Evolutionary conservation across 2,329 filamentous ascomycete genomes (phyloP), one percentile per base, ranked within the genome.

Genomic region (Fusarium sp.): DNA sequence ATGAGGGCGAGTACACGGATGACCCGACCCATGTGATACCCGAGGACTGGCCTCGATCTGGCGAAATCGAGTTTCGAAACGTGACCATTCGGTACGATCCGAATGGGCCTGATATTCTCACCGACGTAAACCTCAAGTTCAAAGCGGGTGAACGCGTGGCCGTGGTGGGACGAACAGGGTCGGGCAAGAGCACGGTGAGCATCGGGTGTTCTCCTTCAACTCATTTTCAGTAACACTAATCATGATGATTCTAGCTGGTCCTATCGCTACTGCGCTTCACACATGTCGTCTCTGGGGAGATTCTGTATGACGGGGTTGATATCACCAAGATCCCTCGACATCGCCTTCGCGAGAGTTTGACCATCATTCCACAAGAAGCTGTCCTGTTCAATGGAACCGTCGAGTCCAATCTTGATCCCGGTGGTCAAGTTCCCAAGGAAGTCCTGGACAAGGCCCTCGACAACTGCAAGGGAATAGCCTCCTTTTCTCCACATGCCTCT

Each of bases 121-220:
- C 83, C 23, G 76, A 84, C 33, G 77, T 87, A 57, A 85, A 81
- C 64, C 79, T 87, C 46, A 81, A 80, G 33, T 84, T 87, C 65
- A 81, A 79, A 11, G 91, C 90, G 0, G 92, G 93, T 1, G 90
- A 91, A 58, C 90, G 91, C 55, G 92, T 92, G 1, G 93, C 92
- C 0, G 85, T 97, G 18, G 91, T 94, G 10, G 93, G 93, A 2
- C 88, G 93, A 9, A 96, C 93, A 0, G 90, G 91, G 0, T 93
- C 91, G 4, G 93, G 93, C 4, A 97, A 97, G 79, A 93, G 90
- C 55, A 96, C 93, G 0, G 85, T 95, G 76, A 77, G 83, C 77
- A 46, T 18, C 29, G n/a, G 3, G 16, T 33, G 13, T 13, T n/a
- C 25, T n/a, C n/a, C 3, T 50, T 27, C 14, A 6, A n/a, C 42